These are phyloP conservation scores for Saturnispora halmiae DNA, from an alignment of 805 yeast species.

Conservation along the genomic window DNA sequence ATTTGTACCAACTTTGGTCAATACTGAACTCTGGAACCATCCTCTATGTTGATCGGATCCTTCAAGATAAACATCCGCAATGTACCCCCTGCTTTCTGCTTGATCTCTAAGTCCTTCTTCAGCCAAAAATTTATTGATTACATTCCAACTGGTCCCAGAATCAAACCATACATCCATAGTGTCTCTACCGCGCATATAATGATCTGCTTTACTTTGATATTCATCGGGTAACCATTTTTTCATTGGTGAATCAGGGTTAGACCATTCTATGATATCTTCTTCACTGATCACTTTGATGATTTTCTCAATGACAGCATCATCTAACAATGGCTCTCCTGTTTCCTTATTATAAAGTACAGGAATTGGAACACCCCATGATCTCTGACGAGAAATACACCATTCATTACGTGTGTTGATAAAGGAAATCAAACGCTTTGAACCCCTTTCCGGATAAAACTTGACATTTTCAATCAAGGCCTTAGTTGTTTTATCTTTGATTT, in stretches of 20 bases:
- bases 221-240: slow-evolving; percentile 65
- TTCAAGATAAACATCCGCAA: slow-evolving; percentile 82
- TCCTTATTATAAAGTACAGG: slow-evolving; percentile 65
- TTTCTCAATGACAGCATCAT: slow-evolving; percentile 44
- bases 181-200: slow-evolving; percentile 62
- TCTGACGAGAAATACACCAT: slow-evolving; percentile 97
- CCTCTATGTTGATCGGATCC: slow-evolving; percentile 99
- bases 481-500: slow-evolving; percentile 55
- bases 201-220: slow-evolving; percentile 32
- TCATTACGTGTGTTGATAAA: slow-evolving; percentile 75
- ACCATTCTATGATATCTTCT: slow-evolving; percentile 77
- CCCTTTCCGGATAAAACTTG: slow-evolving; percentile 63
- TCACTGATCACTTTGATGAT: slow-evolving; percentile 48
- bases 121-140: slow-evolving; percentile 35
- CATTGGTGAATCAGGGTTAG: slow-evolving; percentile 33
- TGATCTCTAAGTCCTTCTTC: slow-evolving; percentile 27
- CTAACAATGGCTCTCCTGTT: slow-evolving; percentile 57
- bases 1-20: slow-evolving; percentile 59
- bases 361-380: slow-evolving; percentile 97
- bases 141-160: slow-evolving; percentile 88
- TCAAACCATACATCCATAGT: slow-evolving; percentile 99
- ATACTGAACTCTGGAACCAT: slow-evolving; percentile 92
- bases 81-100: slow-evolving; percentile 30
- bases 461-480: slow-evolving; percentile 49
- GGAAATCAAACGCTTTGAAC: slow-evolving; percentile 58